phyloP scores from a whole-genome alignment of 345 rosid species.

The Geranium brycei region DNA sequence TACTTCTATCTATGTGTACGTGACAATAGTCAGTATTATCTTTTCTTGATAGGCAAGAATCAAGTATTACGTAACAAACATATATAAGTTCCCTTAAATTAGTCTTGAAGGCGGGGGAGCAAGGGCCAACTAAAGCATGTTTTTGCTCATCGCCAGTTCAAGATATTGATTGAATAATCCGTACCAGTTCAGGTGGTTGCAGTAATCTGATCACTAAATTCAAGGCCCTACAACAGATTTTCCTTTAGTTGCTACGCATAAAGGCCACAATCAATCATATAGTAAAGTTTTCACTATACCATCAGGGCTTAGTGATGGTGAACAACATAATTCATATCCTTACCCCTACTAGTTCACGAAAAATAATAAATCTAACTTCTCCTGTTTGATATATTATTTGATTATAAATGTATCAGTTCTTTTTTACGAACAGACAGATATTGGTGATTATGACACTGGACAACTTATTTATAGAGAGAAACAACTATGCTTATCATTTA shows the following conservation, averaged over 20 bases:
- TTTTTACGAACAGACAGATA: not conserved
- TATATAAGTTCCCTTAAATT: too few relatives aligned
- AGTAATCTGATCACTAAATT: not conserved
- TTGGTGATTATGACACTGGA: not conserved
- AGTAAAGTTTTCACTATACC: not conserved
- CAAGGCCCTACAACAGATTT: not conserved
- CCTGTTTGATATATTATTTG: not conserved
- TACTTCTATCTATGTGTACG: too few relatives aligned
- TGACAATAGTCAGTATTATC: too few relatives aligned
- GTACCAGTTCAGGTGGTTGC: not conserved
- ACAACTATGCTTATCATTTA: not conserved
- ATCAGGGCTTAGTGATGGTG: not conserved
- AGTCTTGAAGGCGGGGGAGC: too few relatives aligned
- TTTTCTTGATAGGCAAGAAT: too few relatives aligned
- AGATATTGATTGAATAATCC: not conserved
- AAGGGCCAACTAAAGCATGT: too few relatives aligned
- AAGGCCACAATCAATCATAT: too few relatives aligned
- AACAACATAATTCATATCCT: not conserved
- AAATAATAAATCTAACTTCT: not conserved
- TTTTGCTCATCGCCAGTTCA: not conserved
- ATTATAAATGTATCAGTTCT: not conserved
- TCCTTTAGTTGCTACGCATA: not conserved
- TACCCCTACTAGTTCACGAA: not conserved
- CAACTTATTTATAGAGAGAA: not conserved
- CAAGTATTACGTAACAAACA: too few relatives aligned